Conservation (phyloP, 257 asterid genomes). For the Forsythia suspensa region DNA sequence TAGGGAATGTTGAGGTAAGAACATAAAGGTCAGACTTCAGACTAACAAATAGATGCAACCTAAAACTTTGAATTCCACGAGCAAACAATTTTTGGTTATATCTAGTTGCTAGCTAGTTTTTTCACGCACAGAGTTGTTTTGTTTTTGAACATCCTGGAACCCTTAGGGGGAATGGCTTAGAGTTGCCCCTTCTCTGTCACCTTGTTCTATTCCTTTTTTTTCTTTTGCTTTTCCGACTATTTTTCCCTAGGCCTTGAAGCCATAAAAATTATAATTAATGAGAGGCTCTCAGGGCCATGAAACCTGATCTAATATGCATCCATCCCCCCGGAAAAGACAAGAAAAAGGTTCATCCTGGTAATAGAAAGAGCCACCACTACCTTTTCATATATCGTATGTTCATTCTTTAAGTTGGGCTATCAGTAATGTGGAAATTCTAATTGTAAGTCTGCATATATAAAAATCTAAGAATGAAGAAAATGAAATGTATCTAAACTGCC, state of each 20-base stretch:
- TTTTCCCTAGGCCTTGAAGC: not conserved
- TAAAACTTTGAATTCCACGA: conserved; percentile 1
- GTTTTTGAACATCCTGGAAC: not conserved
- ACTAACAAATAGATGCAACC: conserved; percentile 13
- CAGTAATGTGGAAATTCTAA: not conserved
- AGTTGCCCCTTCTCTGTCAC: not conserved
- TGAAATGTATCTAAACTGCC: not conserved
- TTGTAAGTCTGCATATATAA: not conserved
- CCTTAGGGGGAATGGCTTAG: not conserved
- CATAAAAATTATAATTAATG: not conserved
- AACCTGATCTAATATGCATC: not conserved
- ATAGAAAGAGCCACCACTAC: not conserved
- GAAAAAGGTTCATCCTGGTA: not conserved
- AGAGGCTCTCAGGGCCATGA: not conserved
- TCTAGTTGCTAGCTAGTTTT: not conserved
- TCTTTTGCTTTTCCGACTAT: not conserved
- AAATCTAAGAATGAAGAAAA: not conserved
- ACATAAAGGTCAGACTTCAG: conserved; percentile 5
- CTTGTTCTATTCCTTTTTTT: not conserved
- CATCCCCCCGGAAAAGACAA: not conserved
- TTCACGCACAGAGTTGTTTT: not conserved
- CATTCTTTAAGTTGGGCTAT: not conserved
- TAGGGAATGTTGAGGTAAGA: not conserved
- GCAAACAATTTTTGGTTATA: not conserved
- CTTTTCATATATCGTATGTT: not conserved